Evolutionary conservation across 352 stramenopile species (phyloP).

Genomic region (Peronospora tabacina): DNA sequence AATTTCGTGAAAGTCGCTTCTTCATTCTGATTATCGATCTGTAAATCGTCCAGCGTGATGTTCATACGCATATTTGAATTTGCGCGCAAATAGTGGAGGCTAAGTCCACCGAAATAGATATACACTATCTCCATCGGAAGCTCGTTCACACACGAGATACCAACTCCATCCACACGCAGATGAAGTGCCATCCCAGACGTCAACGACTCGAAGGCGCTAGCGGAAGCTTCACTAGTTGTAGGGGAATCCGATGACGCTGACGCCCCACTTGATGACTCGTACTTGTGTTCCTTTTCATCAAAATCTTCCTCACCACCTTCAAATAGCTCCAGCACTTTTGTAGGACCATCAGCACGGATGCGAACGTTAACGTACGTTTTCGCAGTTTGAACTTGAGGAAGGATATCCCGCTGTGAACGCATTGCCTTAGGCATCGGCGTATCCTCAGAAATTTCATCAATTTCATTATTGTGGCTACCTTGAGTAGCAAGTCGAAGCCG

Average conservation of each 20-base stretch:
- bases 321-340: conserved; percentile 87
- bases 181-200: conserved; percentile 62
- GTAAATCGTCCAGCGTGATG: conserved; percentile 77
- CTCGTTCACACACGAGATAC: conserved; percentile 84
- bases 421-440: conserved; percentile 27
- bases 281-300: conserved; percentile 72
- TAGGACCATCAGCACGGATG: conserved; percentile 81
- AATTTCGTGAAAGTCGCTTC: conserved; percentile 83
- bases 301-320: conserved; percentile 85
- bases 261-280: conserved; percentile 58
- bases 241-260: conserved; percentile 61
- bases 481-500: conserved; percentile 59
- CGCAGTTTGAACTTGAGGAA: conserved; percentile 52
- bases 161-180: conserved; percentile 66
- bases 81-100: conserved; percentile 58
- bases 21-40: conserved; percentile 82
- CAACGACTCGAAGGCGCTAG: conserved; percentile 57
- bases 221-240: conserved; percentile 67
- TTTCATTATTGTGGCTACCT: conserved; percentile 10
- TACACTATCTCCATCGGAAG: conserved; percentile 83
- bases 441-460: conserved; percentile 28
- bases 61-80: conserved; percentile 84
- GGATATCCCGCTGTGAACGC: conserved; percentile 30
- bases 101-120: conserved; percentile 77
- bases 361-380: conserved; percentile 85